phyloP scores from a whole-genome alignment of 208 protist genomes.

The Phytomonas sp. region DNA sequence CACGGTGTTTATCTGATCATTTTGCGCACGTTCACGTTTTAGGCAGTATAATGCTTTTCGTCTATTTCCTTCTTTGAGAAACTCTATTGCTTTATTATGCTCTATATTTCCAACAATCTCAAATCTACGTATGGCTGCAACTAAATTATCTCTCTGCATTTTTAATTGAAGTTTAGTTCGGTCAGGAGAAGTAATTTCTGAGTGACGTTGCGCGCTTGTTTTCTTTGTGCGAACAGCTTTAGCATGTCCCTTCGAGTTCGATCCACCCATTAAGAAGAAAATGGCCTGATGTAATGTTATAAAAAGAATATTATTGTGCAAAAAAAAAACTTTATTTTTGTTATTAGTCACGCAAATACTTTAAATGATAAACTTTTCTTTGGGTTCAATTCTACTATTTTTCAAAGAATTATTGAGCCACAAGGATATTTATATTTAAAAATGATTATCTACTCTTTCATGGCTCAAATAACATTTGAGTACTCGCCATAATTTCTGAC shows the following conservation, averaged over 20 bases:
- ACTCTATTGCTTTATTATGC: slow-evolving; percentile 54
- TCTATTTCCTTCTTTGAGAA: slow-evolving; percentile 57
- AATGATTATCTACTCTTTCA: too few relatives aligned
- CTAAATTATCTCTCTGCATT: slow-evolving; percentile 67
- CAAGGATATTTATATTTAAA: too few relatives aligned
- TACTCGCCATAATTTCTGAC: too few relatives aligned
- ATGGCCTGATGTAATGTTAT: not conserved
- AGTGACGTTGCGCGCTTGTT: not conserved
- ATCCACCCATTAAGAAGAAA: slow-evolving; percentile 2
- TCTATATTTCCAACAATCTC: slow-evolving; percentile 41
- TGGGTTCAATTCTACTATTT: too few relatives aligned
- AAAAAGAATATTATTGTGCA: not conserved
- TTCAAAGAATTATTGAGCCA: too few relatives aligned
- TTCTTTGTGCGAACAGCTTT: not conserved
- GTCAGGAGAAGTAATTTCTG: slow-evolving; percentile 56
- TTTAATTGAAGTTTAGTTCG: slow-evolving; percentile 74
- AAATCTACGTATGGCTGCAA: slow-evolving; percentile 56
- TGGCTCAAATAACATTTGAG: too few relatives aligned
- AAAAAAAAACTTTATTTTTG: too few relatives aligned
- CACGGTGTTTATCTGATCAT: slow-evolving; percentile 42
- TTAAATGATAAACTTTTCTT: not conserved
- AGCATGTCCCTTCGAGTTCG: slow-evolving; percentile 4
- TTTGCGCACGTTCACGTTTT: slow-evolving; percentile 57
- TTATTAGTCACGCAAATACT: not conserved
- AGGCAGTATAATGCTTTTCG: slow-evolving; percentile 74